Evolutionary conservation across 306 rosid genomes (phyloP).

Genomic region (Pueraria montana): DNA sequence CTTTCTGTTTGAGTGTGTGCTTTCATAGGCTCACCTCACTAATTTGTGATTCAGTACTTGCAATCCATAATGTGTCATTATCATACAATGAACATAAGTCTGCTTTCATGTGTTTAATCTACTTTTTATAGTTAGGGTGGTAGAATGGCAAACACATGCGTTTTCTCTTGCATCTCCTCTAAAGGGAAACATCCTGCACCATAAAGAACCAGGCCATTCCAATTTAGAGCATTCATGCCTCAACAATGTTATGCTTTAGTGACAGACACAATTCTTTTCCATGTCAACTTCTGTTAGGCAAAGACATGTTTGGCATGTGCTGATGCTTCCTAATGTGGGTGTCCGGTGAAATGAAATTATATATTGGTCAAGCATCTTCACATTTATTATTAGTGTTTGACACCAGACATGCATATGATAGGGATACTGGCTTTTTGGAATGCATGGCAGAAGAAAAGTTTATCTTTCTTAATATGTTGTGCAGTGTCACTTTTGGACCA

Average conservation of each 20-base stretch:
- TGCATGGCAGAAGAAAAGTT: slow-evolving; percentile 20
- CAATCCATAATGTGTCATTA: neutral
- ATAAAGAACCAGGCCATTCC: slow-evolving; percentile 6
- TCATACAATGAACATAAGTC: neutral
- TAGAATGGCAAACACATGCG: neutral
- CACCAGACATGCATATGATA: slow-evolving; percentile 1
- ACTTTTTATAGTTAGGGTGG: neutral
- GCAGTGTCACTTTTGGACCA: neutral
- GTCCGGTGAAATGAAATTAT: slow-evolving; percentile 9
- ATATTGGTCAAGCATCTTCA: slow-evolving; percentile 16
- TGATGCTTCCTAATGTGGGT: slow-evolving; percentile 15
- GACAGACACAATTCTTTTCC: neutral
- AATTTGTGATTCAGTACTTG: slow-evolving; percentile 32
- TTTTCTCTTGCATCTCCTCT: slow-evolving; percentile 5
- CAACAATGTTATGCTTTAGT: neutral
- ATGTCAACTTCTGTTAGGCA: neutral
- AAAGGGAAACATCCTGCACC: neutral
- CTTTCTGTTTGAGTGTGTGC: neutral
- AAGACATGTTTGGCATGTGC: slow-evolving; percentile 8
- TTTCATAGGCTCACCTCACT: neutral
- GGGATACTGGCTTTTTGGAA: neutral
- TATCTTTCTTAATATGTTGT: slow-evolving; percentile 14
- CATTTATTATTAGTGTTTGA: neutral
- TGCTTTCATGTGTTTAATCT: neutral
- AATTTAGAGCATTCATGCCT: neutral